Base-by-base conservation (phyloP, 495 filamentous ascomycete genomes). In the Hypoxylon rickii region DNA sequence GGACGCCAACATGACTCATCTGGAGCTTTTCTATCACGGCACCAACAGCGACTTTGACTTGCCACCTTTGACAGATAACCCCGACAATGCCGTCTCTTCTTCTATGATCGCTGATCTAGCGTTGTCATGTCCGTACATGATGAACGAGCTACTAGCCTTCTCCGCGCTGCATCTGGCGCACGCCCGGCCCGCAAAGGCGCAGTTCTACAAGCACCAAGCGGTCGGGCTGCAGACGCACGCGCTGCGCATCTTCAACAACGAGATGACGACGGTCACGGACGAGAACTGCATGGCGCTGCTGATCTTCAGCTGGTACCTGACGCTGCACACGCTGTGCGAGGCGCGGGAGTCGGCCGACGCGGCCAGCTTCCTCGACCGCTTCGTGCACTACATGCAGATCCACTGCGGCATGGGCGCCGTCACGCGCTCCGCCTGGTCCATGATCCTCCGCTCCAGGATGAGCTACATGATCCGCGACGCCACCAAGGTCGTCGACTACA, bases 211-310 rank as follows among this genome's bases (percentile, higher is more conserved):
- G 37, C 60, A 73, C 33, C 65, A 74, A 6, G 76, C 79, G 6
- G 71, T 77, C n/a, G 69, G 76, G 22, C 69, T 82, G 1, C 78
- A 81, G 36, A 79, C 73, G 0, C 73, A 73, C 10, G 78, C 76
- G 1, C 65, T 82, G 3, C 57, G 65, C 0, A 65, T 75, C 5
- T 79, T 79, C 64, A 78, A 79, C 55, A 21, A 46, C 3, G 58
- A 61, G 24, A 59, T 41, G 48, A 64, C 63, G n/a, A 55, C 61
- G n/a, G 39, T 67, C 13, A 51, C 61, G 12, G 31, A 21, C 7
- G 46, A 61, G 15, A 61, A 61, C 17, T 51, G 58, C 41, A 34
- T 38, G 8, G 51, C 46, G 2, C 32, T 61, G 1, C 13, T 61
- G n/a, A 16, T 46, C 2, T 61, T 61, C 20, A 24, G 32, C 18